Conservation (phyloP, 441 rosid genomes). For the Macaranga tanarius region DNA sequence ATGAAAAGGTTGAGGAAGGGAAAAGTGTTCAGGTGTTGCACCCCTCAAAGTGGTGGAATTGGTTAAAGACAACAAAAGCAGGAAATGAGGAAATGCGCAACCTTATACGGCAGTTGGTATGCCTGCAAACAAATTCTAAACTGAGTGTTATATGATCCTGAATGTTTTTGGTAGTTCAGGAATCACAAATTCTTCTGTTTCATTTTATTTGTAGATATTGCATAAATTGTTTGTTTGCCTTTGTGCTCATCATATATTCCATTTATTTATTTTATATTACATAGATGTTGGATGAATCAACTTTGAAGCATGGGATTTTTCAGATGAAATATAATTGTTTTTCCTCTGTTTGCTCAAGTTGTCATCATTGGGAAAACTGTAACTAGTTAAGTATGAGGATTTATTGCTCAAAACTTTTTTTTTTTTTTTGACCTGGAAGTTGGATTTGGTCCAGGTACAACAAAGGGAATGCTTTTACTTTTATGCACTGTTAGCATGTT, state of each 20-base stretch:
- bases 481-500: not conserved
- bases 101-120: conserved; percentile 86
- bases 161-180: conserved; percentile 9
- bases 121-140: conserved; percentile 20
- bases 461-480: conserved; percentile 4
- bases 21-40: conserved; percentile 60
- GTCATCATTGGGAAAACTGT: not conserved
- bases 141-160: not conserved
- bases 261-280: not conserved
- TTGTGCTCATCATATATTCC: not conserved
- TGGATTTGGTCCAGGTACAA: not conserved
- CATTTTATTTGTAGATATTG: not conserved
- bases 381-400: not conserved
- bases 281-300: not conserved
- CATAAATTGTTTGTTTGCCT: conserved; percentile 9
- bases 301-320: not conserved
- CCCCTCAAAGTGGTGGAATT: conserved; percentile 97
- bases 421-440: conserved; percentile 1
- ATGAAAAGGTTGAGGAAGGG: conserved; percentile 53
- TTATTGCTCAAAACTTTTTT: conserved; percentile 1
- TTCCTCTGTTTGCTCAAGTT: not conserved
- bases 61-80: conserved; percentile 88
- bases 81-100: conserved; percentile 89
- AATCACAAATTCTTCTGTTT: not conserved
- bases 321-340: not conserved